These are phyloP conservation scores for Arthrinium puccinioides DNA, from an alignment of 2,329 filamentous ascomycete species.

Conservation along the genomic window DNA sequence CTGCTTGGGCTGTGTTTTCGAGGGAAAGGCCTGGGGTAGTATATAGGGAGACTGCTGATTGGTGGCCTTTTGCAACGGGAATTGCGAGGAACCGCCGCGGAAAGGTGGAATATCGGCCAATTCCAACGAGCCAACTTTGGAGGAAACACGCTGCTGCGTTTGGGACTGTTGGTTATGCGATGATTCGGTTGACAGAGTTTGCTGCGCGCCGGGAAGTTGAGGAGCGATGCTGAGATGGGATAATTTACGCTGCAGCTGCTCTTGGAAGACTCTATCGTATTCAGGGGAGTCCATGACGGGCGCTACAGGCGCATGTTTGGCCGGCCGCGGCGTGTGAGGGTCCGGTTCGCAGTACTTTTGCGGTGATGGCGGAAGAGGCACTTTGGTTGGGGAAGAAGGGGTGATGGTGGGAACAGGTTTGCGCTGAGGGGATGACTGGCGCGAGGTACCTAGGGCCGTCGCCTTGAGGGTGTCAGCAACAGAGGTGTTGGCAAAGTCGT, in stretches of 20 bases:
- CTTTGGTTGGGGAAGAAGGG: constrained; percentile 48
- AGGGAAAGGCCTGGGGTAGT: constrained; percentile 42
- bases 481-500: constrained; percentile 34
- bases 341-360: constrained; percentile 33
- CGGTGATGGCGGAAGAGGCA: constrained; percentile 54
- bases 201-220: constrained; percentile 12
- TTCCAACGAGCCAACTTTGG: constrained; percentile 32
- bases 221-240: constrained; percentile 44
- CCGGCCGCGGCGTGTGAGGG: constrained; percentile 38
- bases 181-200: constrained; percentile 13
- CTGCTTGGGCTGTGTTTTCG: constrained; percentile 46
- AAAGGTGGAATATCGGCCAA: constrained; percentile 51
- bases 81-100: constrained; percentile 29
- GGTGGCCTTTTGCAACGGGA: constrained; percentile 16
- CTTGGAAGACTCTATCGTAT: constrained; percentile 47
- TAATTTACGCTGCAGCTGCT: constrained; percentile 58
- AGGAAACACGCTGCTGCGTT: constrained; percentile 25
- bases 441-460: constrained; percentile 35
- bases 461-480: constrained; percentile 49
- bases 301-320: constrained; percentile 39
- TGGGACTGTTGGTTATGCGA: constrained; percentile 18
- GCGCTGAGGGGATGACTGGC: constrained; percentile 54
- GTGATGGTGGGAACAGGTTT: constrained; percentile 37
- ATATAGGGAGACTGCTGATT: constrained; percentile 20
- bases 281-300: constrained; percentile 46